Conservation (phyloP, 768 basidiomycete genomes). For the Hypholoma fasciculare region DNA sequence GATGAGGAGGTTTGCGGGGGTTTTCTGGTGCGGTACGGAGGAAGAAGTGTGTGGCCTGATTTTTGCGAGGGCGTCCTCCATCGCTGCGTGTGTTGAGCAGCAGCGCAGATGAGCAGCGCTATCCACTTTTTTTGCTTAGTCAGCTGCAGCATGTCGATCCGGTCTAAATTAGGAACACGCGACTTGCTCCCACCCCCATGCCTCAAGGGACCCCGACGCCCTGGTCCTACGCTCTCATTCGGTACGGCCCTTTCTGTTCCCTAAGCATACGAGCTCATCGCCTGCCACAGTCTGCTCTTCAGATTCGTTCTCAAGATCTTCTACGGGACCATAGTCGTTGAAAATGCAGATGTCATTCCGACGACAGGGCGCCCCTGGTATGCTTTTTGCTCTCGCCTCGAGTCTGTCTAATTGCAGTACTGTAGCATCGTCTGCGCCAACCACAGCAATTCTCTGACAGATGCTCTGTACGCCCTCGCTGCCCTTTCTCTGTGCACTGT, state of each 20-base stretch:
- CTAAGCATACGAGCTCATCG: not conserved
- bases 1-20: constrained; percentile 80
- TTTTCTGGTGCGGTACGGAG: constrained; percentile 81
- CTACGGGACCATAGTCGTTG: constrained; percentile 86
- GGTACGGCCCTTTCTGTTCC: constrained; percentile 35
- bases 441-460: constrained; percentile 84
- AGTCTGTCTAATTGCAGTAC: not conserved
- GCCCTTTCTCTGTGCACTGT: not conserved
- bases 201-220: constrained; percentile 36
- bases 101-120: not conserved
- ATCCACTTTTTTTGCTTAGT: constrained; percentile 33
- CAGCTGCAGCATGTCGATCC: constrained; percentile 18
- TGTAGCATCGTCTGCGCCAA: constrained; percentile 84
- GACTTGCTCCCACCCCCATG: constrained; percentile 12
- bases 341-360: constrained; percentile 73
- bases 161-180: not conserved
- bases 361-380: constrained; percentile 75
- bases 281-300: constrained; percentile 56
- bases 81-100: constrained; percentile 3
- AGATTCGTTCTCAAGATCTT: constrained; percentile 88
- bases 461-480: constrained; percentile 65
- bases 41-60: constrained; percentile 86
- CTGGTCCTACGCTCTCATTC: constrained; percentile 59
- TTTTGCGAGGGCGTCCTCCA: constrained; percentile 76
- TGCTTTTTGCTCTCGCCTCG: not conserved